phyloP scores from a whole-genome alignment of 129 eudicot genomes.

The Escallonia herrerae region DNA sequence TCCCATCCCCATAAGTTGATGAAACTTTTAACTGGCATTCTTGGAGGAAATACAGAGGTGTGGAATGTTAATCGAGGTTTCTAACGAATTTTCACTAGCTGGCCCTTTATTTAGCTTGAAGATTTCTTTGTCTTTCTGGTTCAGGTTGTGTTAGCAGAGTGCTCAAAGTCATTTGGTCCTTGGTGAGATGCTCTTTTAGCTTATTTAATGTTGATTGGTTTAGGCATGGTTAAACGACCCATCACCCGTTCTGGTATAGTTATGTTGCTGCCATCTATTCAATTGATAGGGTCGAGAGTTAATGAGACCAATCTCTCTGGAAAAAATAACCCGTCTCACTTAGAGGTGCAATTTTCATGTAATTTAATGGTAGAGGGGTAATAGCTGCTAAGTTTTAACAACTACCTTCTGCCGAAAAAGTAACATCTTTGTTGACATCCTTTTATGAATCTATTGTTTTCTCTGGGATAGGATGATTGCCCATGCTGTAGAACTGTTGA shows the following conservation, averaged over 20 bases:
- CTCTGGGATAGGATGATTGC: slow-evolving; percentile 70
- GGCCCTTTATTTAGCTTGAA: slow-evolving; percentile 3
- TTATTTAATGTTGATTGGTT: not conserved
- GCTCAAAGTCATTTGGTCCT: slow-evolving; percentile 97
- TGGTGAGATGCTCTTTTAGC: slow-evolving; percentile 47
- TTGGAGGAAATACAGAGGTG: slow-evolving; percentile 95
- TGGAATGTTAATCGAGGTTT: not conserved
- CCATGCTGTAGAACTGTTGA: slow-evolving; percentile 88
- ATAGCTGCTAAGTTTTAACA: too few relatives aligned
- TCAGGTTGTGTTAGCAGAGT: slow-evolving; percentile 90
- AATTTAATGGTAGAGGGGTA: too few relatives aligned
- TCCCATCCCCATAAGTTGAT: slow-evolving; percentile 56
- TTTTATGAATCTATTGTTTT: slow-evolving; percentile 5
- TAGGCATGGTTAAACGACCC: not conserved
- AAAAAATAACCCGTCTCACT: too few relatives aligned
- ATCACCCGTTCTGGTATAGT: too few relatives aligned
- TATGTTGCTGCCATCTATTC: too few relatives aligned
- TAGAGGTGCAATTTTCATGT: too few relatives aligned
- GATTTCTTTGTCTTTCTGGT: slow-evolving; percentile 14
- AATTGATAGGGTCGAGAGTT: too few relatives aligned
- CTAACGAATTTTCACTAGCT: not conserved
- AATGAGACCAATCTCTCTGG: too few relatives aligned
- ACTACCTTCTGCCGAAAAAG: too few relatives aligned
- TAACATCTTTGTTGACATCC: not conserved
- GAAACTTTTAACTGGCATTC: slow-evolving; percentile 66